These are phyloP conservation scores for Calonectria henricotiae DNA, from an alignment of 2,329 filamentous ascomycete genomes.

Conservation along the genomic window DNA sequence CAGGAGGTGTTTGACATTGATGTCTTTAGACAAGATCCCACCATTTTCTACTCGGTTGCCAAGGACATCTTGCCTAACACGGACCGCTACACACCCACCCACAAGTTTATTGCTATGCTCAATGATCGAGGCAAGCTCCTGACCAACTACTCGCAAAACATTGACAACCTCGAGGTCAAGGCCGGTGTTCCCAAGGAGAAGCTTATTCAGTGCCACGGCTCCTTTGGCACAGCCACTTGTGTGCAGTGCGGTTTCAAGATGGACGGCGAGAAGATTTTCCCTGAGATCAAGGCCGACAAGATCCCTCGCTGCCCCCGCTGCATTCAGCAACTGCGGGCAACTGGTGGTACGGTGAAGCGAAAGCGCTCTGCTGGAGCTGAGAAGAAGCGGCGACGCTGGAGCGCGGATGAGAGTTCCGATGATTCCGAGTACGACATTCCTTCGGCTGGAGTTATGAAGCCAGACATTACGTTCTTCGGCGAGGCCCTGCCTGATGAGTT, in stretches of 20 bases:
- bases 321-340: slow-evolving; percentile 66
- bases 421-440: slow-evolving; percentile 72
- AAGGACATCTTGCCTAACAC: slow-evolving; percentile 90
- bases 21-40: slow-evolving; percentile 88
- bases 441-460: slow-evolving; percentile 89
- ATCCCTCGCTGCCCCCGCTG: slow-evolving; percentile 87
- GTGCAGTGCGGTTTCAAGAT: slow-evolving; percentile 85
- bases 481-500: slow-evolving; percentile 91
- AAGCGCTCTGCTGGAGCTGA: slow-evolving; percentile 61
- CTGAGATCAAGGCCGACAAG: slow-evolving; percentile 81
- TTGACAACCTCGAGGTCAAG: slow-evolving; percentile 93
- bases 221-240: slow-evolving; percentile 93
- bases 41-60: slow-evolving; percentile 91
- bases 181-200: slow-evolving; percentile 88
- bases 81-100: slow-evolving; percentile 89
- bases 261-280: slow-evolving; percentile 83
- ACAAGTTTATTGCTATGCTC: slow-evolving; percentile 92
- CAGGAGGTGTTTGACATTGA: slow-evolving; percentile 96
- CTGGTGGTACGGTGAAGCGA: slow-evolving; percentile 56
- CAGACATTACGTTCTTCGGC: slow-evolving; percentile 98
- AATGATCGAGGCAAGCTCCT: slow-evolving; percentile 91
- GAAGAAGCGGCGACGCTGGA: slow-evolving; percentile 62
- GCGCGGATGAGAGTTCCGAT: slow-evolving; percentile 61
- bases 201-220: slow-evolving; percentile 96
- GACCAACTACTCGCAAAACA: slow-evolving; percentile 99